These are phyloP conservation scores for Neoarthrinium moseri DNA, from an alignment of 2,329 filamentous ascomycete species.

Conservation along the genomic window DNA sequence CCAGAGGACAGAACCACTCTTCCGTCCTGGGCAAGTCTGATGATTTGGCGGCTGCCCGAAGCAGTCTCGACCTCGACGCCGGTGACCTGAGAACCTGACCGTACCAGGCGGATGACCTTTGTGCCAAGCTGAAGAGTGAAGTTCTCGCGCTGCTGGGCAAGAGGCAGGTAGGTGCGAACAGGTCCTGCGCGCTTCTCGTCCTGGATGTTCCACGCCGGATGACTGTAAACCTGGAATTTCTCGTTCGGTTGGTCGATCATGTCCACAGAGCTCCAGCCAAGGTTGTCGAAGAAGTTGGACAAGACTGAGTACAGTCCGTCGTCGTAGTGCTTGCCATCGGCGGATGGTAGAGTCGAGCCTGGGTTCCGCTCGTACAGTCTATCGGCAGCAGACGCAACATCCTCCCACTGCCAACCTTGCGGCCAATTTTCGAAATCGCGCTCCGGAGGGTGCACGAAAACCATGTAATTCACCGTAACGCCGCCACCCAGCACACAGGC, in stretches of 20 bases:
- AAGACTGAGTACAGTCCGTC: constrained; percentile 14
- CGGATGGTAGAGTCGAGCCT: constrained; percentile 14
- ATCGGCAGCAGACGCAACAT: constrained; percentile 14
- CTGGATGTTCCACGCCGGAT: constrained; percentile 27
- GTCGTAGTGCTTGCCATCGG: constrained; percentile 17
- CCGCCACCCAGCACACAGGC: constrained; percentile 32
- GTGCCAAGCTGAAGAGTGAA: constrained; percentile 14
- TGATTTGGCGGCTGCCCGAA: constrained; percentile 9
- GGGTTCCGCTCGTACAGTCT: constrained; percentile 17
- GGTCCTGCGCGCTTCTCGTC: constrained; percentile 33
- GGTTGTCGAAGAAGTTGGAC: constrained; percentile 14
- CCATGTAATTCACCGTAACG: constrained; percentile 24
- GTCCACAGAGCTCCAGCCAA: constrained; percentile 15
- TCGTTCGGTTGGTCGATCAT: constrained; percentile 14
- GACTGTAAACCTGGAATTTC: constrained; percentile 16
- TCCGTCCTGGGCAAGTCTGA: constrained; percentile 18
- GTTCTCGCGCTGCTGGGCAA: neutral
- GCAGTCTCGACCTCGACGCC: constrained; percentile 13
- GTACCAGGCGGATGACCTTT: constrained; percentile 17
- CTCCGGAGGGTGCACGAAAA: constrained; percentile 20
- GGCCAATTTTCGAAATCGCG: constrained; percentile 15
- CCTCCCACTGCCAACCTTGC: constrained; percentile 17
- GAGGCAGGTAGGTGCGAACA: constrained; percentile 8
- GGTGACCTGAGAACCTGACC: constrained; percentile 4
- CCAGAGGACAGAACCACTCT: constrained; percentile 20